phyloP scores from a whole-genome alignment of 179 eudicot genomes.

The Amaranthus tricolor region DNA sequence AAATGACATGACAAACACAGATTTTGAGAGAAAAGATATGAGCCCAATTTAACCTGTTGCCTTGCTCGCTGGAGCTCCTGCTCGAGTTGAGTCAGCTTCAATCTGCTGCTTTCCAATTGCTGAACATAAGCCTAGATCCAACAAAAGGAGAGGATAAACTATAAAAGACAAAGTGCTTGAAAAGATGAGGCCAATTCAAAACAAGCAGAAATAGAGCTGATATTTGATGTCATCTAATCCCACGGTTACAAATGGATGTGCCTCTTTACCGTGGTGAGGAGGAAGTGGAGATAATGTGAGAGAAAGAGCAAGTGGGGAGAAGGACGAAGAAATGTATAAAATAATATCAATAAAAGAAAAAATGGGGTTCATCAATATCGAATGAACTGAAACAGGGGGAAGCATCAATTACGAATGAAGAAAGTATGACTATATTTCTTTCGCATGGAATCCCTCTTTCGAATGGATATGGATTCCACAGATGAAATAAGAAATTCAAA shows the following conservation, averaged over 20 bases:
- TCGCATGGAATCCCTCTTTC: too few species aligned
- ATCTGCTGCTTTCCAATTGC: slow-evolving; percentile 93
- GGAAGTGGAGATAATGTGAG: background rate
- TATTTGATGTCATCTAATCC: background rate
- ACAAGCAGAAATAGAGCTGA: background rate
- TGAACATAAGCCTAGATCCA: slow-evolving; percentile 82
- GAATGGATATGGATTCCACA: too few species aligned
- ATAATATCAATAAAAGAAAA: too few species aligned
- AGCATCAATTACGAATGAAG: too few species aligned
- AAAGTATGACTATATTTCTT: too few species aligned
- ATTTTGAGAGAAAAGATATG: background rate
- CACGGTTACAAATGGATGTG: background rate
- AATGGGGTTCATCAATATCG: too few species aligned
- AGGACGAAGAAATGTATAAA: background rate
- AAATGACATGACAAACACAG: background rate
- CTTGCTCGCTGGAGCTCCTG: slow-evolving; percentile 98
- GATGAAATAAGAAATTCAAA: background rate
- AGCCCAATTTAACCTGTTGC: slow-evolving; percentile 66
- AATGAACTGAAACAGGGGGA: too few species aligned
- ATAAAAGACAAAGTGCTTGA: slow-evolving; percentile 3
- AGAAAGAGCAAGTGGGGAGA: background rate
- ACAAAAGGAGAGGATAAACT: slow-evolving; percentile 1
- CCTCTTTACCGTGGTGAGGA: background rate
- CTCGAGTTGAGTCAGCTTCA: slow-evolving; percentile 93
- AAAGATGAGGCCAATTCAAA: background rate